phyloP scores from a whole-genome alignment of 495 filamentous ascomycete species.

The Venustampulla echinocandica region DNA sequence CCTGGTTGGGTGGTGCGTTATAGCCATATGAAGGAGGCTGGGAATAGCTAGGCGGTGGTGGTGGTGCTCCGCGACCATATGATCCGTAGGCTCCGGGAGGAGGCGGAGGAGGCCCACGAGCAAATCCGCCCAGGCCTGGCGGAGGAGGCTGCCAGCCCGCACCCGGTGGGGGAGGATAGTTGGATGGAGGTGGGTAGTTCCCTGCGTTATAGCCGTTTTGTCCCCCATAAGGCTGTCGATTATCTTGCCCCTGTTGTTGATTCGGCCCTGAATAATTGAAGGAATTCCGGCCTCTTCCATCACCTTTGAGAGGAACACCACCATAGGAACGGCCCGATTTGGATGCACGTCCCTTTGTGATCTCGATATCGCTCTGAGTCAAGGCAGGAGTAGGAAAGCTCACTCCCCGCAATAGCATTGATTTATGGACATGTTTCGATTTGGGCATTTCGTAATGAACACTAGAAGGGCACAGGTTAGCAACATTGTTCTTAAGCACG shows the following conservation, averaged over 20 bases:
- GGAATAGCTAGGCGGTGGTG: slow-evolving; percentile 3
- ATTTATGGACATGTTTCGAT: slow-evolving; percentile 69
- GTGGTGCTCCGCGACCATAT: slow-evolving; percentile 16
- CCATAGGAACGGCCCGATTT: slow-evolving; percentile 39
- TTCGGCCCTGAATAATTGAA: slow-evolving; percentile 34
- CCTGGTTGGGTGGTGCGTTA: neutral
- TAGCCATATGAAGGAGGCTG: slow-evolving; percentile 8
- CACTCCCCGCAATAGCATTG: slow-evolving; percentile 83
- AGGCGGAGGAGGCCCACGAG: slow-evolving; percentile 34
- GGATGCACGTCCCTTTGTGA: slow-evolving; percentile 34
- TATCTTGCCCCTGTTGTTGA: slow-evolving; percentile 4
- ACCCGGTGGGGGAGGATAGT: slow-evolving; percentile 28
- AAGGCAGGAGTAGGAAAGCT: slow-evolving; percentile 61
- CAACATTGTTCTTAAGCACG: too few relatives aligned
- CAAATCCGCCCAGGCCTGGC: slow-evolving; percentile 35
- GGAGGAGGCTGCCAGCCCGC: slow-evolving; percentile 36
- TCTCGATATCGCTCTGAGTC: slow-evolving; percentile 59
- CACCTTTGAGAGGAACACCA: slow-evolving; percentile 48
- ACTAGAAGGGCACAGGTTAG: slow-evolving; percentile 37
- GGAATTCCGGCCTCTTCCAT: slow-evolving; percentile 41
- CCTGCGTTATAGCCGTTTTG: slow-evolving; percentile 24
- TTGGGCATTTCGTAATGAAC: slow-evolving; percentile 78
- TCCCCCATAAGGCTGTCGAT: slow-evolving; percentile 14
- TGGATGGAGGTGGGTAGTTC: slow-evolving; percentile 5
- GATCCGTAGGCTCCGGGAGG: slow-evolving; percentile 30